Conservation (phyloP, 331 rosid species). For the Stylosanthes scabra region DNA sequence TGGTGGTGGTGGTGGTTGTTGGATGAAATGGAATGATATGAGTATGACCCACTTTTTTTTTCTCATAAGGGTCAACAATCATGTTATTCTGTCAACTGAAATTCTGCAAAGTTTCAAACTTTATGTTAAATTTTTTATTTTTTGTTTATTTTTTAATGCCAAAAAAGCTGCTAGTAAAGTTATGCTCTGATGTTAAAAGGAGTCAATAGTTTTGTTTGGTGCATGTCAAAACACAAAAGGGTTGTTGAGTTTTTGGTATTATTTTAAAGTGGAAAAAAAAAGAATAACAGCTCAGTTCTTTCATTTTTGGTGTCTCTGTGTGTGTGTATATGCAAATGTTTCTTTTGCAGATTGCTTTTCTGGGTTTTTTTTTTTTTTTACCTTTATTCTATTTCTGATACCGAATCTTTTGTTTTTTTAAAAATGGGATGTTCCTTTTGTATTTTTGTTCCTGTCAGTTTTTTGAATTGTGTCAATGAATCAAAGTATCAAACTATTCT, state of each 20-base stretch:
- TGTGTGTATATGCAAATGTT: background rate
- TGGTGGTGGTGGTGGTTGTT: background rate
- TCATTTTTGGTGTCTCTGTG: constrained; percentile 37
- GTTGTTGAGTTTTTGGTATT: background rate
- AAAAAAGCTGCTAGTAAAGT: background rate
- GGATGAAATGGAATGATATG: background rate
- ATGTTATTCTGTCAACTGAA: background rate
- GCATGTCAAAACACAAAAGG: constrained; percentile 24
- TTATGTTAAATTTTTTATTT: background rate
- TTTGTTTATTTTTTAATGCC: background rate
- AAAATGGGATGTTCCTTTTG: constrained; percentile 22
- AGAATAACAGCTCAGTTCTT: background rate
- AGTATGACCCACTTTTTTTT: background rate
- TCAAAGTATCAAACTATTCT: constrained; percentile 4
- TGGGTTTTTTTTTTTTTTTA: background rate
- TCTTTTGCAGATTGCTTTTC: constrained; percentile 40
- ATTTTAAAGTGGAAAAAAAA: background rate
- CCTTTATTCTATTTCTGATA: constrained; percentile 44
- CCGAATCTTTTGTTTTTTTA: background rate
- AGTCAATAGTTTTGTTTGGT: constrained; percentile 23
- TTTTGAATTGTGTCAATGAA: constrained; percentile 19
- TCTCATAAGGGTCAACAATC: background rate
- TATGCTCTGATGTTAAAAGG: constrained; percentile 25
- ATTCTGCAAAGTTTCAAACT: background rate
- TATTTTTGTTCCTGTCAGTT: constrained; percentile 34